These are phyloP conservation scores for Cladosporium sp. DNA, from an alignment of 2,329 filamentous ascomycete genomes.

Conservation along the genomic window DNA sequence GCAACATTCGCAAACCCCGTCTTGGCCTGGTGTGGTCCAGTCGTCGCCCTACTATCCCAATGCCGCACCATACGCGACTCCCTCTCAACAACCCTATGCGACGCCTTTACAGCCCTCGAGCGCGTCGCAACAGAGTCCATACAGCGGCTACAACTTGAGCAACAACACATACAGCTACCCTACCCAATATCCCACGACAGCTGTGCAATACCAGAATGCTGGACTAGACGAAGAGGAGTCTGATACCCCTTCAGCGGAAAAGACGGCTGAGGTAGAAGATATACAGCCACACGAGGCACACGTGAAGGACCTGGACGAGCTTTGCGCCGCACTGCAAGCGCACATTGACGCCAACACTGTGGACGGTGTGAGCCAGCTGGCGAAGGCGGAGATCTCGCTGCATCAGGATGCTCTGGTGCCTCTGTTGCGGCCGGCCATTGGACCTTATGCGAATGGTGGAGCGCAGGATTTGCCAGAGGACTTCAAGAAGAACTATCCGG, in stretches of 20 bases:
- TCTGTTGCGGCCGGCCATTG: constrained; percentile 25
- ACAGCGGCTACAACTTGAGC: background rate
- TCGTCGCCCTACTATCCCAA: background rate
- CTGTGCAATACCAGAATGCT: background rate
- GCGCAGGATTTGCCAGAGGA: constrained; percentile 27
- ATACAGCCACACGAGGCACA: no score
- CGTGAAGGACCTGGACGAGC: constrained; percentile 1
- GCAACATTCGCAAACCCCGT: background rate
- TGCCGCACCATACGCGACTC: background rate
- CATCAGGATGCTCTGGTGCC: constrained; percentile 20
- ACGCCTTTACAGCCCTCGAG: background rate
- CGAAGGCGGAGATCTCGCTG: constrained; percentile 23
- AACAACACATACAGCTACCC: background rate
- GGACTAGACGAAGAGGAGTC: background rate
- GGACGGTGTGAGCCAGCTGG: constrained; percentile 18
- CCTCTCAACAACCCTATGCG: background rate
- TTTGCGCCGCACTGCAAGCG: background rate
- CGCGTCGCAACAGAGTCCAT: constrained; percentile 3
- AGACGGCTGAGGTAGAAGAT: no score
- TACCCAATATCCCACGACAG: background rate
- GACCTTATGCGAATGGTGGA: constrained; percentile 27
- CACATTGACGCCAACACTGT: background rate
- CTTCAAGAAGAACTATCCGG: constrained; percentile 22
- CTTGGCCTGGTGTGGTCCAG: background rate
- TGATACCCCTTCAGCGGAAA: no score